Evolutionary conservation across 768 basidiomycete genomes (phyloP).

Genomic region (Suillus plorans): DNA sequence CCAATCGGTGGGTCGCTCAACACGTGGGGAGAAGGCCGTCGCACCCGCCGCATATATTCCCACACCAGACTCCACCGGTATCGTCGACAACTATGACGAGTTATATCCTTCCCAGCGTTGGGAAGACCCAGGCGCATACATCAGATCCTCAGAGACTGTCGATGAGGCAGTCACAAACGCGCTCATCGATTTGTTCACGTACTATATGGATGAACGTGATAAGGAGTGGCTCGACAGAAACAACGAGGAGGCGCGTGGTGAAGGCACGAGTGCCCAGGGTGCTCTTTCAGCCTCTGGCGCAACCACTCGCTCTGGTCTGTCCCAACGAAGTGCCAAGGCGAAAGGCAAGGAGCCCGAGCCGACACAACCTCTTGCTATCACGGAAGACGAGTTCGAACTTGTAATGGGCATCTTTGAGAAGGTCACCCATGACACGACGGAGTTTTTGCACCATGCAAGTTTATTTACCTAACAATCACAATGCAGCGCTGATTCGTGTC

Average conservation of each 20-base stretch:
- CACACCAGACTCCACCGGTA: slow-evolving; percentile 84
- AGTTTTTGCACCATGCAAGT: slow-evolving; percentile 85
- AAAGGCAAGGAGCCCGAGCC: slow-evolving; percentile 85
- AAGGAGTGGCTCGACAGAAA: slow-evolving; percentile 92
- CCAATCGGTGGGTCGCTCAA: slow-evolving; percentile 35
- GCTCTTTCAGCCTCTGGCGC: slow-evolving; percentile 52
- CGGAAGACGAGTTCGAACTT: slow-evolving; percentile 92
- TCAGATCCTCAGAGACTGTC: slow-evolving; percentile 81
- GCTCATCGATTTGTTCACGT: slow-evolving; percentile 75
- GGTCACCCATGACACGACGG: slow-evolving; percentile 84
- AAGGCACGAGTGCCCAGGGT: slow-evolving; percentile 80
- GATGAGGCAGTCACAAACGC: slow-evolving; percentile 69
- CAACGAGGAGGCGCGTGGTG: slow-evolving; percentile 82
- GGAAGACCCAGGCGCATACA: slow-evolving; percentile 75
- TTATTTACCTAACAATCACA: background rate
- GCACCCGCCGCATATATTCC: slow-evolving; percentile 78
- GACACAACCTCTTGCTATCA: slow-evolving; percentile 60
- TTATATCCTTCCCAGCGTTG: slow-evolving; percentile 71
- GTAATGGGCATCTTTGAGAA: slow-evolving; percentile 95
- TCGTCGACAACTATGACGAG: slow-evolving; percentile 74
- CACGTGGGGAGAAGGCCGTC: slow-evolving; percentile 36
- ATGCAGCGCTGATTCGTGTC: slow-evolving; percentile 6
- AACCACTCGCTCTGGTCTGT: slow-evolving; percentile 54
- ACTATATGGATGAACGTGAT: slow-evolving; percentile 96
- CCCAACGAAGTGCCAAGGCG: slow-evolving; percentile 65